Evolutionary conservation across 495 filamentous ascomycete species (phyloP).

Genomic region (Glutinoglossum americanum): DNA sequence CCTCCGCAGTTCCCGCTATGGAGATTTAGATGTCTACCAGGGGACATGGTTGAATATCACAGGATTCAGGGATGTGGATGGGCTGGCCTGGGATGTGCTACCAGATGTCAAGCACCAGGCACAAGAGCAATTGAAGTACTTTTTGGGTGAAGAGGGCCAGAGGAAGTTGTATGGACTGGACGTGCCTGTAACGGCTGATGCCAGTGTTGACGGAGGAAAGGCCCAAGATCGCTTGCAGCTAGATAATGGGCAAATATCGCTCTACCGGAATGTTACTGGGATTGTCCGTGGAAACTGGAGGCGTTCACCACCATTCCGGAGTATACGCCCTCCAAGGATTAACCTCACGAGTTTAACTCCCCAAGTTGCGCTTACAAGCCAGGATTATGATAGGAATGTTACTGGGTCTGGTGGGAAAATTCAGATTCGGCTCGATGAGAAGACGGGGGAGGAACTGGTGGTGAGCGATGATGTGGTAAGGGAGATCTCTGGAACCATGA

Average conservation of each 20-base stretch:
- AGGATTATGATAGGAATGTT: constrained; percentile 14
- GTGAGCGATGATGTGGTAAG: constrained; percentile 20
- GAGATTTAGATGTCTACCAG: constrained; percentile 40
- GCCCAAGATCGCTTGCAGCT: constrained; percentile 12
- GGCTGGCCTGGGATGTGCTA: constrained; percentile 49
- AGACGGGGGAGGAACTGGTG: constrained; percentile 9
- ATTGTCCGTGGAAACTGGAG: constrained; percentile 58
- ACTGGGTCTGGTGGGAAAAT: constrained; percentile 13
- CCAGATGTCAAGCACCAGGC: constrained; percentile 31
- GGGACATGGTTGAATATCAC: constrained; percentile 52
- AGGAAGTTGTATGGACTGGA: constrained; percentile 2
- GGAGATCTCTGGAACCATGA: constrained; percentile 39
- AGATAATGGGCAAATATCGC: constrained; percentile 16
- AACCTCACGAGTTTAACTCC: constrained; percentile 30
- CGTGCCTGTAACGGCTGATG: constrained; percentile 5
- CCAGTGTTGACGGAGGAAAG: constrained; percentile 17
- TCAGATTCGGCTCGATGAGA: constrained; percentile 18
- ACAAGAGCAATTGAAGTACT: constrained; percentile 25
- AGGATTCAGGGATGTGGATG: constrained; percentile 50
- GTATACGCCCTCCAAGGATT: constrained; percentile 17
- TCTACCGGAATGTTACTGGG: constrained; percentile 70
- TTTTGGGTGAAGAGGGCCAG: constrained; percentile 22
- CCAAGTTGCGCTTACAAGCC: constrained; percentile 7
- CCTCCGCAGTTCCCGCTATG: constrained; percentile 51
- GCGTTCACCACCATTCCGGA: constrained; percentile 26